phyloP scores from a whole-genome alignment of 2,329 filamentous ascomycete genomes.

The Hymenoscyphus fraxineus region DNA sequence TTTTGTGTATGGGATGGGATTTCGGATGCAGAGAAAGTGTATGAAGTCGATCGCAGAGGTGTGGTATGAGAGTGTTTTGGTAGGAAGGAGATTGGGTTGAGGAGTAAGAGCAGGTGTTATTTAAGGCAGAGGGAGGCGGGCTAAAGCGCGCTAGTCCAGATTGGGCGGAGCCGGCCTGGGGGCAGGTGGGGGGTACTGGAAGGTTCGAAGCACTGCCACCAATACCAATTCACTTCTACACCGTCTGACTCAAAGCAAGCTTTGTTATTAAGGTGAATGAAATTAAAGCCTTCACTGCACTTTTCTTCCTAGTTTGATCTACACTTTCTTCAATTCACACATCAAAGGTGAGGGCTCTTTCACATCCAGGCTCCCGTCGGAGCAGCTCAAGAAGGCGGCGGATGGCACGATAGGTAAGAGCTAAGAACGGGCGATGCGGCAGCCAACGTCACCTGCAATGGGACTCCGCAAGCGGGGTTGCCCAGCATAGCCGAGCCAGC shows the following conservation, averaged over 20 bases:
- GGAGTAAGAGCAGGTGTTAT: neutral
- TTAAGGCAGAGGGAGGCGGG: neutral
- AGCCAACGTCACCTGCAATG: no score
- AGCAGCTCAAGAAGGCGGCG: neutral
- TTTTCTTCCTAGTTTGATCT: neutral
- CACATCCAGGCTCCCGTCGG: neutral
- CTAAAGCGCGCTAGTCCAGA: no score
- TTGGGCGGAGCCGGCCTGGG: no score
- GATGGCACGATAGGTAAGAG: neutral
- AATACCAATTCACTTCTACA: neutral
- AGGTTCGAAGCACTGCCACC: no score
- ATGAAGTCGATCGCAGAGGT: slow-evolving; percentile 5
- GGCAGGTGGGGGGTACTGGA: no score
- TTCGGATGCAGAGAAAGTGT: slow-evolving; percentile 1
- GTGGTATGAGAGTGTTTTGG: neutral
- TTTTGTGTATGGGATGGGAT: slow-evolving; percentile 5
- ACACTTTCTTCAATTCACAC: neutral
- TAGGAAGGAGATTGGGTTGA: neutral
- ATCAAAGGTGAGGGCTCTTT: neutral
- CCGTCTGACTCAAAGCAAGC: neutral
- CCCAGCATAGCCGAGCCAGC: no score
- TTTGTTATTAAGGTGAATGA: neutral
- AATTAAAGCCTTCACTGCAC: neutral
- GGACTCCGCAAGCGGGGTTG: no score
- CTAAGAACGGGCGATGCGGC: neutral